Evolutionary conservation across 768 basidiomycete genomes (phyloP).

Genomic region (Mycena metata): DNA sequence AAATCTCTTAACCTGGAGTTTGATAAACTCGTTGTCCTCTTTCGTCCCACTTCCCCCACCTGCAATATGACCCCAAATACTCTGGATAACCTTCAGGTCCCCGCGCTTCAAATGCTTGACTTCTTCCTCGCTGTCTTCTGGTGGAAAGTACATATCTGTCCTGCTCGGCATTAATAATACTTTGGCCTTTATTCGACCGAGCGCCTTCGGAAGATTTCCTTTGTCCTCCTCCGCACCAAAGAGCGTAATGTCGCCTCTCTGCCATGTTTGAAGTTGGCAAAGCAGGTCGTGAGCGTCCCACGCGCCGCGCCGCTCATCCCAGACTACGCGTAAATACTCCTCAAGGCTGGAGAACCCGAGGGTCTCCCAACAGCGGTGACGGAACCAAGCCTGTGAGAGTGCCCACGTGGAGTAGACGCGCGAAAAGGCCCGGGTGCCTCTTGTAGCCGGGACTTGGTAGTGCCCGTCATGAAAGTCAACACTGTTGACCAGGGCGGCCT

Average conservation of each 20-base stretch:
- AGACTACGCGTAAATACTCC: slow-evolving; percentile 21
- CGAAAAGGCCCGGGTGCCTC: slow-evolving; percentile 34
- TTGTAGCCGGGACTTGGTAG: slow-evolving; percentile 29
- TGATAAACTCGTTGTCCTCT: slow-evolving; percentile 33
- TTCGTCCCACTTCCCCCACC: slow-evolving; percentile 34
- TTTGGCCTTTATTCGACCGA: slow-evolving; percentile 32
- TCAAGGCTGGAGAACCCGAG: slow-evolving; percentile 28
- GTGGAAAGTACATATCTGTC: slow-evolving; percentile 35
- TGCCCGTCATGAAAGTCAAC: slow-evolving; percentile 36
- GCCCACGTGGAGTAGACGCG: slow-evolving; percentile 39
- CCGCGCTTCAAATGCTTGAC: slow-evolving; percentile 31
- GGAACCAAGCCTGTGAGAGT: slow-evolving; percentile 38
- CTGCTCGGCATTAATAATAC: slow-evolving; percentile 35
- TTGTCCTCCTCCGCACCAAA: slow-evolving; percentile 32
- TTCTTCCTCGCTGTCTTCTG: slow-evolving; percentile 34
- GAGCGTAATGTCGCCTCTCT: slow-evolving; percentile 32
- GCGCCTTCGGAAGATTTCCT: slow-evolving; percentile 32
- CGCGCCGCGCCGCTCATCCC: slow-evolving; percentile 25
- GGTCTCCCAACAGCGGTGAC: slow-evolving; percentile 32
- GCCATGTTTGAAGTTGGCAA: slow-evolving; percentile 28
- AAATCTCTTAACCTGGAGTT: slow-evolving; percentile 27
- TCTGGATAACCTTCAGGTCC: slow-evolving; percentile 33
- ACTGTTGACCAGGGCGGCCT: slow-evolving; percentile 36
- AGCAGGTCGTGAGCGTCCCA: slow-evolving; percentile 37
- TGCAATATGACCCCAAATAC: slow-evolving; percentile 38